Evolutionary conservation across 352 stramenopile genomes (phyloP).

Genomic region (Phytophthora agathidicida): DNA sequence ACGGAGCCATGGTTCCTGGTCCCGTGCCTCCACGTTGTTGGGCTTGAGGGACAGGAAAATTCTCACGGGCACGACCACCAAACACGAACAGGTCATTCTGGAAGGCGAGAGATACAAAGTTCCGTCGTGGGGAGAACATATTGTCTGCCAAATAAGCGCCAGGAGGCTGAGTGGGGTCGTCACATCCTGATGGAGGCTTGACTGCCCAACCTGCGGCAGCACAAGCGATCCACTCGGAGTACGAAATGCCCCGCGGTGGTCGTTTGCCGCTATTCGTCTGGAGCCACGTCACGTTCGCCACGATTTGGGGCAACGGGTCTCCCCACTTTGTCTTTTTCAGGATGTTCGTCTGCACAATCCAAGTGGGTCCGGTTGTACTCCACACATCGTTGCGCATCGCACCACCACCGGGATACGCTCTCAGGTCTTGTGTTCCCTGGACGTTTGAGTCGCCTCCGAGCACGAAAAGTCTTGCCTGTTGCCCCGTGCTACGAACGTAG

Average conservation of each 20-base stretch:
- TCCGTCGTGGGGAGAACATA: slow-evolving; percentile 78
- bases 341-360: slow-evolving; percentile 58
- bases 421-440: slow-evolving; percentile 68
- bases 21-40: slow-evolving; percentile 51
- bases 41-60: slow-evolving; percentile 58
- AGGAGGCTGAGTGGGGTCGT: slow-evolving; percentile 62
- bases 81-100: slow-evolving; percentile 68
- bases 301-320: slow-evolving; percentile 66
- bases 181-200: slow-evolving; percentile 49
- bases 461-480: slow-evolving; percentile 70
- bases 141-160: slow-evolving; percentile 76
- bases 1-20: slow-evolving; percentile 25
- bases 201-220: slow-evolving; percentile 59
- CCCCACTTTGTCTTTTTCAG: slow-evolving; percentile 76
- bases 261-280: slow-evolving; percentile 77
- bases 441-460: slow-evolving; percentile 74
- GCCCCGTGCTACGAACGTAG: slow-evolving; percentile 44
- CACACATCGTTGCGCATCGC: slow-evolving; percentile 77
- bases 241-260: slow-evolving; percentile 62
- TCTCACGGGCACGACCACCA: slow-evolving; percentile 64
- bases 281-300: slow-evolving; percentile 72
- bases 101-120: slow-evolving; percentile 68
- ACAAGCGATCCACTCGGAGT: slow-evolving; percentile 72
- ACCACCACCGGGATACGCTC: slow-evolving; percentile 72
- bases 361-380: slow-evolving; percentile 64